Evolutionary conservation across 2,329 filamentous ascomycete species (phyloP).

Genomic region (Exophiala calicioides): DNA sequence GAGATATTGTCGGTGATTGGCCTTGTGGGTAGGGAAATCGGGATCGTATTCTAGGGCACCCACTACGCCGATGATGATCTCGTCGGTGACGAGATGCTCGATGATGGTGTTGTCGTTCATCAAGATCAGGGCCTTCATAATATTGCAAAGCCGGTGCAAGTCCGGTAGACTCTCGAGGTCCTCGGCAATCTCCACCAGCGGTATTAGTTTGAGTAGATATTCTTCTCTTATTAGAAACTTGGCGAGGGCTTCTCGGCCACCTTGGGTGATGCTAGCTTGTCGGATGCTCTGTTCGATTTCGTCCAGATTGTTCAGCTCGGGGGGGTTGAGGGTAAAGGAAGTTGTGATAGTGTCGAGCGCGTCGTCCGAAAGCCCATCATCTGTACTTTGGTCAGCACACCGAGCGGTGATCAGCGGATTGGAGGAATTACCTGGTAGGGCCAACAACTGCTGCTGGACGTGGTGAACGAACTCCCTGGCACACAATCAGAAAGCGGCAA

Average conservation of each 20-base stretch:
- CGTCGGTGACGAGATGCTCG: conserved; percentile 87
- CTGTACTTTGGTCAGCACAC: conserved; percentile 44
- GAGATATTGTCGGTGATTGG: conserved; percentile 92
- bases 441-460: conserved; percentile 74
- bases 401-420: background rate
- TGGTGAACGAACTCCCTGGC: conserved; percentile 85
- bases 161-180: conserved; percentile 85
- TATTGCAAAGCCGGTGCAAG: conserved; percentile 89
- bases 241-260: conserved; percentile 79
- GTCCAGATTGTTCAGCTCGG: conserved; percentile 76
- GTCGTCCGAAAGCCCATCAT: conserved; percentile 88
- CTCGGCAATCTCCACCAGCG: conserved; percentile 83
- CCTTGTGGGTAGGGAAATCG: conserved; percentile 95
- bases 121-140: conserved; percentile 94
- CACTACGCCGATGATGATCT: conserved; percentile 86
- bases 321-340: conserved; percentile 72
- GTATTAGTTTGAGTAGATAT: conserved; percentile 84
- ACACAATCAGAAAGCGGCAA: conserved; percentile 15
- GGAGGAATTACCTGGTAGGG: conserved; percentile 48
- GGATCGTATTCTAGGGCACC: conserved; percentile 97
- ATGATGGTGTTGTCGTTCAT: conserved; percentile 95
- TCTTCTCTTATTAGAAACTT: conserved; percentile 84
- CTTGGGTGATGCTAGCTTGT: conserved; percentile 69
- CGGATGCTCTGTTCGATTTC: conserved; percentile 87
- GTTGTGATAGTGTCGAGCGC: conserved; percentile 69